These are phyloP conservation scores for Biscogniauxia marginata DNA, from an alignment of 2,329 filamentous ascomycete species.

Conservation along the genomic window DNA sequence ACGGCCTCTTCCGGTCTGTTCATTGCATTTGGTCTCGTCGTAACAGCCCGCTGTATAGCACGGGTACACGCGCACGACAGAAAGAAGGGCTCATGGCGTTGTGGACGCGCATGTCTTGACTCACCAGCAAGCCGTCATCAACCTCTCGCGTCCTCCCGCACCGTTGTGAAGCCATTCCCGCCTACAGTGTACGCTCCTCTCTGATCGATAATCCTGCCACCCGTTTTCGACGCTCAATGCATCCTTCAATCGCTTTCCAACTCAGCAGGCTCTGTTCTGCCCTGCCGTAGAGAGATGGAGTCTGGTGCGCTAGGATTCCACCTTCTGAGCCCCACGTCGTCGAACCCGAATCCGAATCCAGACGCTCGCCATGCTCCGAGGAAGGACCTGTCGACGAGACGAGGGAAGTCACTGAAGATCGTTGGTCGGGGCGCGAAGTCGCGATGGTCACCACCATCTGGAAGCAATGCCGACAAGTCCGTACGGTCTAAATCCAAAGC, in stretches of 20 bases:
- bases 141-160: background rate
- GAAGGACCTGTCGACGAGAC: conserved; percentile 20
- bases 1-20: background rate
- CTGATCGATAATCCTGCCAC: background rate
- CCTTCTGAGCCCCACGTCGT: conserved; percentile 23
- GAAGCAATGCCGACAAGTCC: conserved; percentile 15
- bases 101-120: background rate
- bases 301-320: conserved; percentile 24
- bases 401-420: conserved; percentile 19
- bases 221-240: conserved; percentile 28
- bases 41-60: background rate
- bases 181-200: background rate
- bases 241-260: conserved; percentile 21
- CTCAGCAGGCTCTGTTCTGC: conserved; percentile 30
- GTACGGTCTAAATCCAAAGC: conserved; percentile 18
- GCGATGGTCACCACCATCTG: conserved; percentile 23
- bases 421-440: conserved; percentile 15
- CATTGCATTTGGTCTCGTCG: background rate
- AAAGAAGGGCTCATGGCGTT: background rate
- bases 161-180: background rate
- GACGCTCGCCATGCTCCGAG: conserved; percentile 23
- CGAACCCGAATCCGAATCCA: conserved; percentile 25
- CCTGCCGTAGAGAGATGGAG: conserved; percentile 34
- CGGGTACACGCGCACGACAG: background rate
- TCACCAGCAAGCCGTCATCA: background rate